Base-by-base conservation (phyloP, 2,329 filamentous ascomycete genomes). In the Verticillium zaregamsianum region DNA sequence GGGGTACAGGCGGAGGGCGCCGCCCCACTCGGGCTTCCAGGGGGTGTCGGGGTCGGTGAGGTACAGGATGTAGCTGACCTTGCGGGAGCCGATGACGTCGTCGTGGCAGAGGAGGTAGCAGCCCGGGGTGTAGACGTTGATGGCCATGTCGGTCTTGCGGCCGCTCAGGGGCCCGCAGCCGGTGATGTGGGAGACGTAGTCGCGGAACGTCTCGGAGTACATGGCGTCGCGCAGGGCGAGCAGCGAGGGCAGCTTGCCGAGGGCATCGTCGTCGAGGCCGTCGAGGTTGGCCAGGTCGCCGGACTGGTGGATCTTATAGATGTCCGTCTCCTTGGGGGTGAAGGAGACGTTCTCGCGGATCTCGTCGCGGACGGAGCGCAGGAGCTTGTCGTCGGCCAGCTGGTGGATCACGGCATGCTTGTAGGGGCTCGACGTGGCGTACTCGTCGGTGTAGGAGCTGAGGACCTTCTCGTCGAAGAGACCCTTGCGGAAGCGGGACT, bases 251-350 rank as follows among this genome's bases (percentile, higher is more conserved):
- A 99, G 81, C 72, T 92, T 93, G 64, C 90, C 85, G 60, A 98
- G 84, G 7, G 93, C 93, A 8, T 89, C 88, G 72, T 96, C 89
- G 65, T 96, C 92, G 54, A 99, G 86, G 28, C 95, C 95, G 76
- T 97, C 94, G 62, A 99, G 87, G 77, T 99, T 99, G 56, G 95
- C 95, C 37, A 99, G 85, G 74, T 99, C 95, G 67, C 95, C 95
- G 5, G 94, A 98, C 80, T 99, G 95, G 83, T 97, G 93, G 72
- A 99, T 98, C 78, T 96, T 97, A 85, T 99, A 99, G 70, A 99
- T 99, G 75, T 99, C 95, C 57, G 95, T 99, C 77, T 99, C 95
- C 77, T 99, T 99, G 69, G 93, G 93, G 14, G 95, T 97, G 79
- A 99, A 99, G 68, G 91, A 89, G 68, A 99, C 91, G 72, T 97